Evolutionary conservation across 208 protist genomes (phyloP).

Genomic region (Porcisia hertigi): DNA sequence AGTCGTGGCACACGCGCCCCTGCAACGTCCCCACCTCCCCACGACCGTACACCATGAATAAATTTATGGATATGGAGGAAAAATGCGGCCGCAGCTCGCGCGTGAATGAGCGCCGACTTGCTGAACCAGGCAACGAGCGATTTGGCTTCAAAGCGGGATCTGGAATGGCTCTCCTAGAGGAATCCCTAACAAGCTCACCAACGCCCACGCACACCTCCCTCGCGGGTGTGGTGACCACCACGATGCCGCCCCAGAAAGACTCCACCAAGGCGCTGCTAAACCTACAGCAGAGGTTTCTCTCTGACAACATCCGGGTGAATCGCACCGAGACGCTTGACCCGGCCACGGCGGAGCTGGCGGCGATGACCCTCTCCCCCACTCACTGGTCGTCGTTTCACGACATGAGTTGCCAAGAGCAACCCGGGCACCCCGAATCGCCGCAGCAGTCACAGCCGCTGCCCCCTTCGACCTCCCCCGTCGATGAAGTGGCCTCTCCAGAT

Average conservation of each 20-base stretch:
- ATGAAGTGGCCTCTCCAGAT: background rate
- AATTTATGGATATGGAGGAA: slow-evolving; percentile 3
- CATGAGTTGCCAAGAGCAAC: background rate
- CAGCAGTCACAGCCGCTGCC: background rate
- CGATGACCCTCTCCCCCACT: background rate
- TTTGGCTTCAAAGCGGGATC: slow-evolving; percentile 17
- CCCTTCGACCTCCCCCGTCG: slow-evolving; percentile 5
- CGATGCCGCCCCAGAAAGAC: background rate
- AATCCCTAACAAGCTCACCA: slow-evolving; percentile 15
- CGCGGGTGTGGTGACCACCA: background rate
- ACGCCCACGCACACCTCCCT: slow-evolving; percentile 7
- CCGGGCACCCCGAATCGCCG: background rate
- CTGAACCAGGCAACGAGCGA: background rate
- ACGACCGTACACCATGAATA: background rate
- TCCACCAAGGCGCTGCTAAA: background rate
- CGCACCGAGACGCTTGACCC: slow-evolving; percentile 36
- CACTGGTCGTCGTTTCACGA: background rate
- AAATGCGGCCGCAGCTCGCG: background rate
- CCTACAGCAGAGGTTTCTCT: background rate
- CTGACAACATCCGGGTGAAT: background rate
- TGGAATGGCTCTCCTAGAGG: slow-evolving; percentile 44
- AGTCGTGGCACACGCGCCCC: background rate
- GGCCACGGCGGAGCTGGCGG: slow-evolving; percentile 25
- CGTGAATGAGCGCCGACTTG: slow-evolving; percentile 1
- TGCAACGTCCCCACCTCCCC: background rate